A percentile compares a stretch with the other conserved stretches of the same genome.
Evolutionary conservation across 768 basidiomycete genomes (phyloP).

Genomic region (Pleurotus cornucopiae): DNA sequence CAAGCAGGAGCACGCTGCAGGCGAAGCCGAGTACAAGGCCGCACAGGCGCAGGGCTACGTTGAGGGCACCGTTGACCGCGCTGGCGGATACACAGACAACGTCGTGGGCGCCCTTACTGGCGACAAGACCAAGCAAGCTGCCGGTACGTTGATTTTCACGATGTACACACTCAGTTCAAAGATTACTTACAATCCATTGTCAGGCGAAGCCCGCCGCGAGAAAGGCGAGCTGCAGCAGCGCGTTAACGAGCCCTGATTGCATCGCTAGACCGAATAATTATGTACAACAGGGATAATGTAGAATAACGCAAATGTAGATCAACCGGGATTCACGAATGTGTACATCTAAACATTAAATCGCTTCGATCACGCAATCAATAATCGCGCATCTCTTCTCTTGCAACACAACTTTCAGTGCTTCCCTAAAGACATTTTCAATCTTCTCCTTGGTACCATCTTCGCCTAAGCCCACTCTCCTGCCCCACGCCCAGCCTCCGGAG

Average conservation of each 20-base stretch:
- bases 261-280: too few relatives aligned
- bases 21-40: constrained; percentile 38
- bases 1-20: constrained; percentile 38
- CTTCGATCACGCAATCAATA: constrained; percentile 53
- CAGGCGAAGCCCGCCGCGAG: constrained; percentile 10
- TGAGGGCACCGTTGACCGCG: constrained; percentile 40
- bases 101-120: constrained; percentile 49
- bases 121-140: constrained; percentile 41
- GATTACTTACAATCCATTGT: neutral
- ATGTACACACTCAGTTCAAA: neutral
- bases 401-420: constrained; percentile 53
- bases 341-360: neutral
- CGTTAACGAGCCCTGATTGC: constrained; percentile 2
- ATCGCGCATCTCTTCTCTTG: constrained; percentile 62
- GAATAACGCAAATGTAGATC: too few relatives aligned
- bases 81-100: constrained; percentile 46
- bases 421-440: constrained; percentile 31
- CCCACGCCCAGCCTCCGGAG: constrained; percentile 66
- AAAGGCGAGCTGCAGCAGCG: constrained; percentile 12
- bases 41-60: constrained; percentile 44
- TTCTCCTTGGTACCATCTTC: constrained; percentile 20
- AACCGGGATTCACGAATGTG: too few relatives aligned
- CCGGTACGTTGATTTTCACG: constrained; percentile 26
- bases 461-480: constrained; percentile 29
- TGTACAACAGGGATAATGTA: too few relatives aligned